Conservation (phyloP, 306 rosid species). For the Prunus armeniaca region DNA sequence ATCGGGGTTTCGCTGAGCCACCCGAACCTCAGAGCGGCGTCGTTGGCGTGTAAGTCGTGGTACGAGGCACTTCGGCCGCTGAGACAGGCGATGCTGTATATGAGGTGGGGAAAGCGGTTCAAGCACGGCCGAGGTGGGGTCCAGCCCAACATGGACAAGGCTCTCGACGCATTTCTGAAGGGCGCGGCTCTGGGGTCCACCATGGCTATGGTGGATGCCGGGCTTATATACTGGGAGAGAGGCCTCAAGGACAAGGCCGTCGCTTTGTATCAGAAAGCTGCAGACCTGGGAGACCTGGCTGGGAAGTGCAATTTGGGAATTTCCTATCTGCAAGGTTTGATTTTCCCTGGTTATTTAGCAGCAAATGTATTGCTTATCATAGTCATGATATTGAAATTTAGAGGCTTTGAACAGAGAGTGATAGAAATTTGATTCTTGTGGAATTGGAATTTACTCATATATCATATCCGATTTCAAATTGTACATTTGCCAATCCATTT, state of each 20-base stretch:
- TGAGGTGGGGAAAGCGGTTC: conserved; percentile 72
- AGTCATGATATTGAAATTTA: background rate
- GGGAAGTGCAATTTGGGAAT: conserved; percentile 88
- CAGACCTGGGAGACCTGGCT: conserved; percentile 63
- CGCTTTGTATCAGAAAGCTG: conserved; percentile 56
- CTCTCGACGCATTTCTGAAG: conserved; percentile 61
- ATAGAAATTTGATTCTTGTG: background rate
- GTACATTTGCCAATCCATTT: too few species aligned
- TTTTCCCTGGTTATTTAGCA: background rate
- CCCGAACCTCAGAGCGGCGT: conserved; percentile 56
- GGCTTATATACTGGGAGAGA: conserved; percentile 73
- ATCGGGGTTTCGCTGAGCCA: conserved; percentile 55
- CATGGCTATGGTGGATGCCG: conserved; percentile 88
- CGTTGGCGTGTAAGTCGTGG: conserved; percentile 80
- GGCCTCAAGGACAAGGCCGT: conserved; percentile 54
- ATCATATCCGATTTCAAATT: background rate
- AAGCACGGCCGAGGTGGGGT: conserved; percentile 75
- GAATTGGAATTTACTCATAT: background rate
- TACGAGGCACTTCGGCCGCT: conserved; percentile 58
- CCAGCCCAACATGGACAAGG: conserved; percentile 46
- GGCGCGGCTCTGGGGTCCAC: conserved; percentile 75
- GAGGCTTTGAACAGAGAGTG: background rate
- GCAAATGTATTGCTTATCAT: background rate
- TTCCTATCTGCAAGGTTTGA: conserved; percentile 72
- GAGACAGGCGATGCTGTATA: conserved; percentile 67